Percentiles rank a stretch among this genome's conserved stretches.
Conservation (phyloP, 2,329 filamentous ascomycete species). For the Emergomyces africanus region DNA sequence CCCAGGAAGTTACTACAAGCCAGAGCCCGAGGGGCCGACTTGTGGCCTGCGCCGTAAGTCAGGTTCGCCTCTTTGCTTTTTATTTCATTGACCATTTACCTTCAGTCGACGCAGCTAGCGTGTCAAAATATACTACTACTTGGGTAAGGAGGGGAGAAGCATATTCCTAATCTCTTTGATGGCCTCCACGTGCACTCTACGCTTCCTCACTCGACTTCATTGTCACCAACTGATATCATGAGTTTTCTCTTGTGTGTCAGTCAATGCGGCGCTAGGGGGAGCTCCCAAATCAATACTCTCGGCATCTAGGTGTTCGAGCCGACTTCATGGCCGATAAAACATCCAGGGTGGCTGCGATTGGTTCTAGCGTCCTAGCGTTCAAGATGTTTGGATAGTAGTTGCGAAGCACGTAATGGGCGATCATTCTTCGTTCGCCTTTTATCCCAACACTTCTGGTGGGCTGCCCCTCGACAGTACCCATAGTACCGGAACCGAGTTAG, state of each 20-base stretch:
- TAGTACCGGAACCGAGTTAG: neutral
- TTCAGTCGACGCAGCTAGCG: neutral
- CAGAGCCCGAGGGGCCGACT: neutral
- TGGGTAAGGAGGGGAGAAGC: neutral
- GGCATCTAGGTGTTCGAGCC: neutral
- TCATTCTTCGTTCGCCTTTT: neutral
- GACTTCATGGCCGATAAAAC: neutral
- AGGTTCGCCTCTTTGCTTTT: neutral
- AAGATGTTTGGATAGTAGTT: neutral
- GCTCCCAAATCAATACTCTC: neutral
- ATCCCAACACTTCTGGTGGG: neutral
- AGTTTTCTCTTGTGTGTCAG: neutral
- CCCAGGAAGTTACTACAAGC: neutral
- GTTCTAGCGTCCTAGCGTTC: neutral
- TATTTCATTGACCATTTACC: conserved; percentile 1
- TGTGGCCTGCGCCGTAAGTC: neutral
- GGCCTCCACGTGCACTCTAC: neutral
- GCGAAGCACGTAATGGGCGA: neutral
- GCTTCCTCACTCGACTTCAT: neutral
- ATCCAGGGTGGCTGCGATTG: neutral
- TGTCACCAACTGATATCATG: conserved; percentile 1
- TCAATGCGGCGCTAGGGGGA: neutral
- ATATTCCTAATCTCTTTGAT: conserved; percentile 1
- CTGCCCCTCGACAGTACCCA: neutral
- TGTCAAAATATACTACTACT: neutral